phyloP scores from a whole-genome alignment of 2,329 filamentous ascomycete species.

The Fusarium continuum region DNA sequence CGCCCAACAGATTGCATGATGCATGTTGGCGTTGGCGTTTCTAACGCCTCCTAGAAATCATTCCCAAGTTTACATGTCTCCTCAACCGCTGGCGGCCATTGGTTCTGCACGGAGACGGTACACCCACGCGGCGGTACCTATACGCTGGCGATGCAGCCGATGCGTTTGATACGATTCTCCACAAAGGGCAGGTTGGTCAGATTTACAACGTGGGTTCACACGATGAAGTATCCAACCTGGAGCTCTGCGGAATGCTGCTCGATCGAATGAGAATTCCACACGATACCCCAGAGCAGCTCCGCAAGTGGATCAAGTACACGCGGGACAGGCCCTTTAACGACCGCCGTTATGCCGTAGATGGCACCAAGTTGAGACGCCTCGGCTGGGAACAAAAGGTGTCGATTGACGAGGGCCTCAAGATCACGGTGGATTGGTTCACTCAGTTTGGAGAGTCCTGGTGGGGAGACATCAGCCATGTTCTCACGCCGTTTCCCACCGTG shows the following conservation, averaged over 20 bases:
- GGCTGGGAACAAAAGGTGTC: slow-evolving; percentile 75
- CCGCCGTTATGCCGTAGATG: slow-evolving; percentile 76
- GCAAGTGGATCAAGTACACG: slow-evolving; percentile 76
- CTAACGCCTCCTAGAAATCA: slow-evolving; percentile 69
- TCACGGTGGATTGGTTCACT: slow-evolving; percentile 76
- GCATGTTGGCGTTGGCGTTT: not conserved
- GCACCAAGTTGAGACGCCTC: slow-evolving; percentile 70
- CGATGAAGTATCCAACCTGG: slow-evolving; percentile 79
- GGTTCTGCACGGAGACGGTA: slow-evolving; percentile 79
- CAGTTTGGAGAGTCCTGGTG: slow-evolving; percentile 74
- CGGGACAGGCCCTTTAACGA: slow-evolving; percentile 83
- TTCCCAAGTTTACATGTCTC: slow-evolving; percentile 81
- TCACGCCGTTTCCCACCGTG: slow-evolving; percentile 73
- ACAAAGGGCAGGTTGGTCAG: slow-evolving; percentile 77
- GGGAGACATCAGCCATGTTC: slow-evolving; percentile 74
- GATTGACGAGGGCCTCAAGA: slow-evolving; percentile 69
- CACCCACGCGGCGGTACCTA: slow-evolving; percentile 77
- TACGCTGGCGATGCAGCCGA: slow-evolving; percentile 83
- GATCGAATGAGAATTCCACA: slow-evolving; percentile 67
- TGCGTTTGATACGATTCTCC: slow-evolving; percentile 84
- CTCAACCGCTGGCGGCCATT: slow-evolving; percentile 73
- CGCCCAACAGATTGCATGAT: not conserved
- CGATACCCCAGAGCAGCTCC: slow-evolving; percentile 61
- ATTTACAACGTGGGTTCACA: slow-evolving; percentile 85
- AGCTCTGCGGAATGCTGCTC: slow-evolving; percentile 73